Conservation (phyloP, 192 early-diverging fungal species). For the Phlyctochytrium planicorne region DNA sequence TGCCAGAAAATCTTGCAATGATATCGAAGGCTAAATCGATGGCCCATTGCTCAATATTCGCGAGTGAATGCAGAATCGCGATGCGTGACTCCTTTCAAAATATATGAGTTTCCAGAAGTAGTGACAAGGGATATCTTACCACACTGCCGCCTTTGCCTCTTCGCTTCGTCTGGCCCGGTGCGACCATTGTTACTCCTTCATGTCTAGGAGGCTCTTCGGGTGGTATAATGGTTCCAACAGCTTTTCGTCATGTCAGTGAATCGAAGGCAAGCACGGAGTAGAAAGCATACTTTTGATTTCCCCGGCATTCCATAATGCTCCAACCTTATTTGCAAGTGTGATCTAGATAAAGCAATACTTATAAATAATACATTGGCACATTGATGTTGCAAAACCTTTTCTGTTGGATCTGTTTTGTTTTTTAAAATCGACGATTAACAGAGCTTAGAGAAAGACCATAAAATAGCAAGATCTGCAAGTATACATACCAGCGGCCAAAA, state of each 20-base stretch:
- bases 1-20: conserved; percentile 57
- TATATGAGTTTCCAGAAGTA: not conserved
- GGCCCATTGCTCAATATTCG: conserved; percentile 70
- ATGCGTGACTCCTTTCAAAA: conserved; percentile 46
- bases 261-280: too few relatives aligned
- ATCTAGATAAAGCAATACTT: conserved; percentile 2
- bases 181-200: conserved; percentile 40
- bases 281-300: conserved; percentile 1
- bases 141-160: conserved; percentile 53
- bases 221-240: not conserved
- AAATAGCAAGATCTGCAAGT: not conserved
- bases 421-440: too few relatives aligned
- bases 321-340: not conserved
- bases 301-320: not conserved
- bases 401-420: too few relatives aligned
- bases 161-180: conserved; percentile 37
- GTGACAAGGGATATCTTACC: too few relatives aligned
- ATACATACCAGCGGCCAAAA: not conserved
- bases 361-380: too few relatives aligned
- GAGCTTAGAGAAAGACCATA: too few relatives aligned
- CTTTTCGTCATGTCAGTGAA: too few relatives aligned
- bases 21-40: conserved; percentile 69
- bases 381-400: too few relatives aligned
- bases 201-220: conserved; percentile 52
- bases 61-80: conserved; percentile 61